Evolutionary conservation across 2,329 filamentous ascomycete genomes (phyloP), one percentile per base, ranked within the genome.

Genomic region (Emericellopsis atlantica): DNA sequence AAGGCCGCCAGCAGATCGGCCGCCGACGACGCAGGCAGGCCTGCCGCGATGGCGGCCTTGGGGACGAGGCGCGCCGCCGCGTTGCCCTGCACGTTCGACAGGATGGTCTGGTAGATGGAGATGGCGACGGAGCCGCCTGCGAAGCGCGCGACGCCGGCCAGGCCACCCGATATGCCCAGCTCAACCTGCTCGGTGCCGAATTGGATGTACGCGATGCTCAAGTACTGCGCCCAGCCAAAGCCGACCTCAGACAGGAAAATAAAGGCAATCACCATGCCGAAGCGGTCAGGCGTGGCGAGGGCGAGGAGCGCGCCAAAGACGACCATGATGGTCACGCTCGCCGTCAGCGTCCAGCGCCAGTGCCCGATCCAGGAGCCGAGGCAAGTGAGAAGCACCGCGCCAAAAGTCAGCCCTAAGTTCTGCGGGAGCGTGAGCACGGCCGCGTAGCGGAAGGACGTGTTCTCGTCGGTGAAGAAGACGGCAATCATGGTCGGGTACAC

Each of bases 381-480:
- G 4, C 55, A 41, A 0, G 59, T 60, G 6, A 70, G 54, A 11
- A 65, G 45, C 0, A 62, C 51, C 1, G 65, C 65, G 37, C 66
- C 66, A 32, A 61, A 54, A 3, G 58, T 51, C 15, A 71, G 61
- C 14, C 59, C 69, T 21, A 71, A 50, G 7, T 65, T 66, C 48
- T 66, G 64, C 0, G 62, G 62, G 18, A 69, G 49, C 1, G 65
- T 62, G 4, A 71, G 3, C 89, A 90, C 0, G 83, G 72, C 0
- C 81, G 81, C 2, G 48, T 89, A 65, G 0, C 79, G 78, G 32
- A 86, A 74, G 5, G 84, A 72, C 40, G 60, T 65, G 23, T 73
- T 77, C 55, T 90, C 84, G 49, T 88, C 76, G 52, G 90, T 90
- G 46, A 88, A 51, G 32, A 79, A 67, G 4, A 89, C 64, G 5